A percentile compares a stretch with the other conserved stretches of the same genome.
Evolutionary conservation across 2,329 filamentous ascomycete genomes (phyloP).

Genomic region (Didymella sp.): DNA sequence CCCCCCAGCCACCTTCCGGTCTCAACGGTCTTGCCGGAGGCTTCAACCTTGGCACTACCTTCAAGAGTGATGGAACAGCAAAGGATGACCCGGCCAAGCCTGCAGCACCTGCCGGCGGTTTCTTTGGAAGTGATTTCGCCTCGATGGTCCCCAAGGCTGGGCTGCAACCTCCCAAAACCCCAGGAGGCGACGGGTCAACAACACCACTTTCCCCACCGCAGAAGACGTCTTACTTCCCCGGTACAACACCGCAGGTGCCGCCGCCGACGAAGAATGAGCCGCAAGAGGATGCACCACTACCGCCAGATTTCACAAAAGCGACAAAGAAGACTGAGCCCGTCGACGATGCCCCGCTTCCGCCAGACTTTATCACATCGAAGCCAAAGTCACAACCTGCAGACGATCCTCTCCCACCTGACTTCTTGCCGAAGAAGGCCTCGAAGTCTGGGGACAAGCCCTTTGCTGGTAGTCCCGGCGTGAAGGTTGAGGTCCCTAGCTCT

Average conservation of each 20-base stretch:
- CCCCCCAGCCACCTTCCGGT: conserved; percentile 35
- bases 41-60: conserved; percentile 73
- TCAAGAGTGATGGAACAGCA: conserved; percentile 68
- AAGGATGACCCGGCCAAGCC: conserved; percentile 66
- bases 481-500: conserved; percentile 49
- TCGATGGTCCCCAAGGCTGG: conserved; percentile 60
- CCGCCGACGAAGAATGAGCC: conserved; percentile 40
- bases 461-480: conserved; percentile 57
- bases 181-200: conserved; percentile 48
- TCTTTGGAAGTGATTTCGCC: conserved; percentile 70
- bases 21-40: conserved; percentile 50
- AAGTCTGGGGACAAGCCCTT: conserved; percentile 51
- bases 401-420: conserved; percentile 52
- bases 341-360: conserved; percentile 47
- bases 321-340: conserved; percentile 38
- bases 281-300: conserved; percentile 48
- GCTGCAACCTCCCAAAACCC: conserved; percentile 42
- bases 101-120: conserved; percentile 53
- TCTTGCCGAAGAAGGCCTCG: conserved; percentile 38
- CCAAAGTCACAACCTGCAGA: conserved; percentile 39
- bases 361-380: conserved; percentile 43
- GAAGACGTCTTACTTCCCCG: conserved; percentile 31
- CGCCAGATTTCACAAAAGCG: conserved; percentile 45
- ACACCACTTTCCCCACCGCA: conserved; percentile 47
- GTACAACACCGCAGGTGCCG: conserved; percentile 39